Evolutionary conservation across 1,284 basidiomycete species (phyloP).

Genomic region (Apiotrichum siamense): DNA sequence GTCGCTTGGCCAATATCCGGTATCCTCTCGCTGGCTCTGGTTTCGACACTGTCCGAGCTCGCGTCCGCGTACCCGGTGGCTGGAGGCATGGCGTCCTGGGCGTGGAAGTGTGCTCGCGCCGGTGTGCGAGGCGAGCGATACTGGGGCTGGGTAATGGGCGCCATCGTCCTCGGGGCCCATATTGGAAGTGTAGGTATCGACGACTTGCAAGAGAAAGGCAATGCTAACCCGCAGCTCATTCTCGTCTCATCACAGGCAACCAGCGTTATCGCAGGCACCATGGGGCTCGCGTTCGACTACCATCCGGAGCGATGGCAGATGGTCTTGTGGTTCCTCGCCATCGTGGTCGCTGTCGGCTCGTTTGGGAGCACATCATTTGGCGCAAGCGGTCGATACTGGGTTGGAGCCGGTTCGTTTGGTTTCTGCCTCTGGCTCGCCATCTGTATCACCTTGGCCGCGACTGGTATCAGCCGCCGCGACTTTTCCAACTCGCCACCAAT

Average conservation of each 20-base stretch:
- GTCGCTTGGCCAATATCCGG: constrained; percentile 45
- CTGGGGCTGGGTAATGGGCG: constrained; percentile 45
- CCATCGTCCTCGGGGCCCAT: constrained; percentile 44
- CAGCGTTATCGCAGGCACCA: constrained; percentile 37
- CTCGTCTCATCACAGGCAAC: constrained; percentile 38
- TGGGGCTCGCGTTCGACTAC: constrained; percentile 33
- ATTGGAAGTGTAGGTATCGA: constrained; percentile 36
- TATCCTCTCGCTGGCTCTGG: constrained; percentile 34
- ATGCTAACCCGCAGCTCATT: constrained; percentile 25
- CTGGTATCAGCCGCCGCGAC: constrained; percentile 20
- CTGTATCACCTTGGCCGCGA: constrained; percentile 36
- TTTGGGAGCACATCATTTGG: constrained; percentile 40
- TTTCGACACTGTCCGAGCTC: constrained; percentile 38
- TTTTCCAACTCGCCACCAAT: constrained; percentile 6
- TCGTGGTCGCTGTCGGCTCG: constrained; percentile 32
- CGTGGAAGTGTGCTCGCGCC: constrained; percentile 42
- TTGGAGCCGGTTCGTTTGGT: constrained; percentile 22
- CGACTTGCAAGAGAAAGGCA: background rate
- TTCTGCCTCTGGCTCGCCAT: constrained; percentile 31
- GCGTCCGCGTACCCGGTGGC: constrained; percentile 46
- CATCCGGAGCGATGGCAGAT: constrained; percentile 29
- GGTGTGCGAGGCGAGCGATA: constrained; percentile 43
- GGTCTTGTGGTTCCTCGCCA: constrained; percentile 38
- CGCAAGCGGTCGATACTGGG: constrained; percentile 39
- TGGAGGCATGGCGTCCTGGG: constrained; percentile 46